These are phyloP conservation scores for Fusarium xyrophilum DNA, from an alignment of 2,329 filamentous ascomycete species.

Conservation along the genomic window DNA sequence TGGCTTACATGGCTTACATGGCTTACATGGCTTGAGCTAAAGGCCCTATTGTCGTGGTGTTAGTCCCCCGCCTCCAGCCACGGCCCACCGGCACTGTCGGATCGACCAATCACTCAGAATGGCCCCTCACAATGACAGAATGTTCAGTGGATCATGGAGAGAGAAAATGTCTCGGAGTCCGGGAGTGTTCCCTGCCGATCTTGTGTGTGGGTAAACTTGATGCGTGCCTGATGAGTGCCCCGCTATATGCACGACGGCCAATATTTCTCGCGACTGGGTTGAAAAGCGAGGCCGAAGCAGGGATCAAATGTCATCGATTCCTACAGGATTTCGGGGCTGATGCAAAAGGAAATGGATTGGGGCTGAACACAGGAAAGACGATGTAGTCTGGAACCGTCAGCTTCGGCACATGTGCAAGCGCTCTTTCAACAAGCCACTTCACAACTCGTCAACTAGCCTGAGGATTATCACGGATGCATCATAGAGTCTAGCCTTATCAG, in stretches of 20 bases:
- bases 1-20: constrained; percentile 18
- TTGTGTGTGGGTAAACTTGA: constrained; percentile 1
- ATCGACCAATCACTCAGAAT: not conserved
- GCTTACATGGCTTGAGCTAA: constrained; percentile 12
- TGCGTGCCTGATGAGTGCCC: not conserved
- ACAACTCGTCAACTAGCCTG: not conserved
- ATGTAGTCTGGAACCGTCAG: not conserved
- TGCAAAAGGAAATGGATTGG: too few relatives aligned
- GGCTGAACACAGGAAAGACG: too few relatives aligned
- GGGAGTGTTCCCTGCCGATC: not conserved
- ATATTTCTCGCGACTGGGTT: constrained; percentile 13
- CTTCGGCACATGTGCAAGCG: not conserved
- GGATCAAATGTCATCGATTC: too few relatives aligned
- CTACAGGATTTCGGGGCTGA: too few relatives aligned
- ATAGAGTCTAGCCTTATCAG: not conserved
- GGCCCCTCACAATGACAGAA: not conserved
- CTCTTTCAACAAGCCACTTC: not conserved
- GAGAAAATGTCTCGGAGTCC: constrained; percentile 6
- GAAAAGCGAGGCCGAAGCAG: constrained; percentile 24
- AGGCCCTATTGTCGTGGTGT: not conserved
- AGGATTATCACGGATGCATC: not conserved
- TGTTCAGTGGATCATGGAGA: not conserved
- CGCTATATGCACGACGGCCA: not conserved
- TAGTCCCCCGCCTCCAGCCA: not conserved
- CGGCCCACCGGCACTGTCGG: not conserved